Conservation (phyloP, 176 grass and related monocot genomes). For the Zizania latifolia region DNA sequence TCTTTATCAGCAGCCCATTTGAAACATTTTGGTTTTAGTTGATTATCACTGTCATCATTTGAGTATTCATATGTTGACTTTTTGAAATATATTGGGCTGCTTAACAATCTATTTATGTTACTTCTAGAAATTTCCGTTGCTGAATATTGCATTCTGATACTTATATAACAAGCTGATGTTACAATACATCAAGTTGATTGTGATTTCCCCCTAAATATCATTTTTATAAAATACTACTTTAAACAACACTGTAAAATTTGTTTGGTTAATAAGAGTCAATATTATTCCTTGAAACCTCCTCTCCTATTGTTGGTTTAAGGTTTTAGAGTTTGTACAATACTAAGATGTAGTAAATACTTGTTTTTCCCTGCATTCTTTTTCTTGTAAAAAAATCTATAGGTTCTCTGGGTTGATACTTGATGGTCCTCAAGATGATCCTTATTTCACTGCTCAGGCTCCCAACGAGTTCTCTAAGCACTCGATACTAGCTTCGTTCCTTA, state of each 20-base stretch:
- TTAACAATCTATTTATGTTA: neutral
- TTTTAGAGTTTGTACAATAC: neutral
- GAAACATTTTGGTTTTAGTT: neutral
- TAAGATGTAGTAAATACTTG: neutral
- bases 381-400: neutral
- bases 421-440: neutral
- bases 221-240: neutral
- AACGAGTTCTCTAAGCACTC: neutral
- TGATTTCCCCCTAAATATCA: neutral
- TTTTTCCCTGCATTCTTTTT: neutral
- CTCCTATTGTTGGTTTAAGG: neutral
- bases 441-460: neutral
- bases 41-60: neutral
- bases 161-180: neutral
- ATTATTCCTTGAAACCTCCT: neutral
- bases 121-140: neutral
- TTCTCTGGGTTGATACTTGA: constrained; percentile 3
- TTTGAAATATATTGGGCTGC: neutral
- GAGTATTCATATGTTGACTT: neutral
- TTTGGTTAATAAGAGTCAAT: neutral
- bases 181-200: neutral
- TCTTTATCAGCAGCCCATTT: neutral
- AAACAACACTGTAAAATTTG: neutral
- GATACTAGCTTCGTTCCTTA: neutral
- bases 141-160: neutral